A percentile compares a stretch with the other conserved stretches of the same genome.
Conservation (phyloP, 768 basidiomycete genomes). For the Boletus patriciae region DNA sequence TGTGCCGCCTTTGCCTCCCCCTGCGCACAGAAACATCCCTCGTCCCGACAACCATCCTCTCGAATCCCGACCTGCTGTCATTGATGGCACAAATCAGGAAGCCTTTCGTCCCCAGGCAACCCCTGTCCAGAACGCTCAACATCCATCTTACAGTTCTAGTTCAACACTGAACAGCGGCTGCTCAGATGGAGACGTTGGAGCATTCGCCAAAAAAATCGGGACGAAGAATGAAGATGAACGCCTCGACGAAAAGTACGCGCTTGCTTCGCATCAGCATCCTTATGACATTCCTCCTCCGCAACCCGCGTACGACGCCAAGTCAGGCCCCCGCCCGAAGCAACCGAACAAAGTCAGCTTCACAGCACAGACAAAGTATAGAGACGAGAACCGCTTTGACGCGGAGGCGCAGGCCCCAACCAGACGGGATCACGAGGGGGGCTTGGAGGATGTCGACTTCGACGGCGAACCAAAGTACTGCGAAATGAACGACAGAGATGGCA, state of each 20-base stretch:
- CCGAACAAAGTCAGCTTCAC: constrained; percentile 44
- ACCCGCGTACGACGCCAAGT: constrained; percentile 37
- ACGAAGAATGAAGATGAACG: constrained; percentile 21
- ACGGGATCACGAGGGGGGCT: constrained; percentile 9
- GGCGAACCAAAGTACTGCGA: constrained; percentile 14
- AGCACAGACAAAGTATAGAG: constrained; percentile 17
- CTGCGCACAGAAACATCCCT: not conserved
- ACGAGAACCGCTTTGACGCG: constrained; percentile 19
- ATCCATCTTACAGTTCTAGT: constrained; percentile 39
- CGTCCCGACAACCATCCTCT: not conserved
- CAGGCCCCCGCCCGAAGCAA: constrained; percentile 8
- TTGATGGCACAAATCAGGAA: constrained; percentile 3
- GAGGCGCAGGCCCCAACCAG: constrained; percentile 22
- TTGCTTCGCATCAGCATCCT: constrained; percentile 61
- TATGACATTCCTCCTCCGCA: constrained; percentile 59
- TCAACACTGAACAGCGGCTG: constrained; percentile 35
- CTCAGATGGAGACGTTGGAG: constrained; percentile 22
- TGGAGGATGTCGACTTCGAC: constrained; percentile 21
- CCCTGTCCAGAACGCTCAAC: constrained; percentile 23
- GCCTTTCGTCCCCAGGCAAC: constrained; percentile 13
- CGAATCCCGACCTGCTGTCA: not conserved
- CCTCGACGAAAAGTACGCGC: constrained; percentile 42
- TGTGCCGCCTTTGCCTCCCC: constrained; percentile 4
- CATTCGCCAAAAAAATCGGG: constrained; percentile 14
- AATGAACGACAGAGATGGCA: constrained; percentile 25